Percentiles rank a stretch among this genome's conserved stretches.
These are phyloP conservation scores for Condylostoma magnum DNA, from an alignment of 169 alveolate species.

Conservation along the genomic window DNA sequence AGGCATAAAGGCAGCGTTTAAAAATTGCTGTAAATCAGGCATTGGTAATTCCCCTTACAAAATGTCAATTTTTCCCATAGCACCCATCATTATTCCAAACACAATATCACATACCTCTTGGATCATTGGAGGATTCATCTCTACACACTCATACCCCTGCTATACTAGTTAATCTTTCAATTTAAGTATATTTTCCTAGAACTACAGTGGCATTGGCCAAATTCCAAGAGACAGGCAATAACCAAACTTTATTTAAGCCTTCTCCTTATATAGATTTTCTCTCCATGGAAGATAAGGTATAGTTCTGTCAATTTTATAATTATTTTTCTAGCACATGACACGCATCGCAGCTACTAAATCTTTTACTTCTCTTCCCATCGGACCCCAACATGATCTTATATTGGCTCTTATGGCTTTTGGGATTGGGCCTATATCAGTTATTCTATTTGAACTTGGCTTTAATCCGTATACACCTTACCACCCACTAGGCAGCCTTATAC, in stretches of 20 bases:
- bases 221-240: background rate
- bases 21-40: too few relatives aligned
- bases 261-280: background rate
- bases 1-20: too few relatives aligned
- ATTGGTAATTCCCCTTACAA: too few relatives aligned
- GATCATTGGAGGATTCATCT: background rate
- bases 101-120: background rate
- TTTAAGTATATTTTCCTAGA: background rate
- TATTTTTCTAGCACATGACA: background rate
- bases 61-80: background rate
- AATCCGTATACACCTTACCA: constrained; percentile 65
- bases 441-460: constrained; percentile 50
- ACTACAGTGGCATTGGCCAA: constrained; percentile 10
- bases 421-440: background rate
- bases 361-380: constrained; percentile 54
- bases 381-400: constrained; percentile 38
- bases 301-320: background rate
- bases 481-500: constrained; percentile 62
- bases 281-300: background rate
- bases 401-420: background rate
- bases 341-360: constrained; percentile 42
- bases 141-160: background rate
- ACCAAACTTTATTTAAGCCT: background rate
- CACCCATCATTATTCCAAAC: background rate
- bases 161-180: background rate